A percentile compares a stretch with the other conserved stretches of the same genome.
Conservation (phyloP, 805 yeast genomes). For the Saturnispora gosingensis region DNA sequence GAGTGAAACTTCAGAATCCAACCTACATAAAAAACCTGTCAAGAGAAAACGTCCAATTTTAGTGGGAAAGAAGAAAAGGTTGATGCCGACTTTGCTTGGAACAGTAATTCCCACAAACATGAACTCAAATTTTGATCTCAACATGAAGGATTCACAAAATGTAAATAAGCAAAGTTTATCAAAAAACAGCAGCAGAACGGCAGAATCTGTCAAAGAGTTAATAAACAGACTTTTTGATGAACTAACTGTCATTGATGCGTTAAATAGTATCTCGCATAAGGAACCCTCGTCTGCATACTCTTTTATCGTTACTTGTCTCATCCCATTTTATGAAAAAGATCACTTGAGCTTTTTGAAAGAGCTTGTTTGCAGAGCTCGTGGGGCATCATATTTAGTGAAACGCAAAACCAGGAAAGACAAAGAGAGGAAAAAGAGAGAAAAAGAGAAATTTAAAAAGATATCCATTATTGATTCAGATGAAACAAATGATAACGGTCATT, state of each 20-base stretch:
- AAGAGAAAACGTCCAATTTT: conserved; percentile 2
- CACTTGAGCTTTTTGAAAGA: conserved; percentile 21
- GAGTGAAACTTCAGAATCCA: not conserved
- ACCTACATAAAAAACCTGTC: not conserved
- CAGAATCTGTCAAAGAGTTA: conserved; percentile 10
- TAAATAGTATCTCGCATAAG: conserved; percentile 19
- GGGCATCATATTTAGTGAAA: conserved; percentile 19
- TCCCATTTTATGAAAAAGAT: conserved; percentile 25
- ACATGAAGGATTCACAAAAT: conserved; percentile 6
- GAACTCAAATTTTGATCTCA: conserved; percentile 23
- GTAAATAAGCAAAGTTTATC: not conserved
- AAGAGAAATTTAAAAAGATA: not conserved
- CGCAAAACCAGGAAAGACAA: conserved; percentile 6
- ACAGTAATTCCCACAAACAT: conserved; percentile 19
- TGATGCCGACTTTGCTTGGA: conserved; percentile 28
- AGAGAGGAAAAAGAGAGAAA: conserved; percentile 3
- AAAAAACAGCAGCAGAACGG: not conserved
- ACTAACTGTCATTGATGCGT: conserved; percentile 28
- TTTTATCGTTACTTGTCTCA: conserved; percentile 20
- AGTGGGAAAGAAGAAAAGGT: conserved; percentile 25
- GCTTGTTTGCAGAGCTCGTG: conserved; percentile 22
- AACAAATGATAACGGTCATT: not conserved
- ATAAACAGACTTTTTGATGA: conserved; percentile 22
- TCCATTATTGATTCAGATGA: not conserved
- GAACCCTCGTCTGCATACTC: conserved; percentile 22